These are phyloP conservation scores for Hysterium pulicare DNA, from an alignment of 2,329 filamentous ascomycete species.

Conservation along the genomic window DNA sequence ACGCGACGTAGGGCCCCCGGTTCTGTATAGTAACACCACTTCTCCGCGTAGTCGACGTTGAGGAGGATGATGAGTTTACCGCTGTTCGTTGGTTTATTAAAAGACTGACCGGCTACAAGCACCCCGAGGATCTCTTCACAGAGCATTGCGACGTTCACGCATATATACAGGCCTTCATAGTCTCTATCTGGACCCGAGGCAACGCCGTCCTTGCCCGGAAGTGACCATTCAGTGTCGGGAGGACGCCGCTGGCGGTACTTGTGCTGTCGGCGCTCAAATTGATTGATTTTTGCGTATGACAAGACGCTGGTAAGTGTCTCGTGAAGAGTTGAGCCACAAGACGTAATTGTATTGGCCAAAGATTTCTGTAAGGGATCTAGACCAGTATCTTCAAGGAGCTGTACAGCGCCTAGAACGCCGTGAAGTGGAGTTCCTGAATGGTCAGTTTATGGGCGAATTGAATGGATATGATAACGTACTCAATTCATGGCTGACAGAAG, in stretches of 20 bases:
- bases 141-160: constrained; percentile 9
- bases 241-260: constrained; percentile 9
- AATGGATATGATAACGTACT: constrained; percentile 5
- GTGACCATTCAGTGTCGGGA: constrained; percentile 9
- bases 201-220: constrained; percentile 6
- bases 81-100: not conserved
- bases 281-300: constrained; percentile 6
- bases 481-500: constrained; percentile 15
- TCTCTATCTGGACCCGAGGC: constrained; percentile 10
- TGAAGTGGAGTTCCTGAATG: constrained; percentile 9
- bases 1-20: constrained; percentile 7
- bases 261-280: constrained; percentile 4
- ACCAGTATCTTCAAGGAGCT: constrained; percentile 4
- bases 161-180: constrained; percentile 12
- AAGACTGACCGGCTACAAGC: constrained; percentile 5
- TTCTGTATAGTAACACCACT: constrained; percentile 7
- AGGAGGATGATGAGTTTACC: constrained; percentile 2
- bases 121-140: constrained; percentile 7
- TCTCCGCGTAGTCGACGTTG: constrained; percentile 5
- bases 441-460: not conserved
- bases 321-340: constrained; percentile 6
- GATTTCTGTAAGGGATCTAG: constrained; percentile 4
- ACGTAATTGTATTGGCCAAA: constrained; percentile 4
- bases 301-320: constrained; percentile 9
- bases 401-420: constrained; percentile 8